A percentile compares a stretch with the other conserved stretches of the same genome.
phyloP scores from a whole-genome alignment of 345 rosid species.

The Corymbia maculata region DNA sequence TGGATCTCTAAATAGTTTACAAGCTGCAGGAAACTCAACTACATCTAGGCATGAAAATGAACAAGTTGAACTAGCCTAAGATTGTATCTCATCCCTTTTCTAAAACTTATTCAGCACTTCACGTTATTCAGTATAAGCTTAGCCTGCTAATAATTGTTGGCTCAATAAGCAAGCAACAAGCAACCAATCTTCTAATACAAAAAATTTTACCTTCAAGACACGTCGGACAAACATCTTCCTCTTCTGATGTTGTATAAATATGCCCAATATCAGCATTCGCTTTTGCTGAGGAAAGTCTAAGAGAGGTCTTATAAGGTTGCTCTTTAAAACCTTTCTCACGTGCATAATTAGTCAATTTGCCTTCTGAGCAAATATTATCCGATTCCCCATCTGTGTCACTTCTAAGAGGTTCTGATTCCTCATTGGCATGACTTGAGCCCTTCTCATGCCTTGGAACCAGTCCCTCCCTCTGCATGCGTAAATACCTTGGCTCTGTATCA shows the following conservation, averaged over 20 bases:
- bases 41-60: background rate
- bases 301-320: constrained; percentile 35
- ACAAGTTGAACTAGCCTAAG: background rate
- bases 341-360: constrained; percentile 53
- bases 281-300: constrained; percentile 42
- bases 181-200: background rate
- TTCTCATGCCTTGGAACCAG: constrained; percentile 69
- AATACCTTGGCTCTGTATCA: constrained; percentile 63
- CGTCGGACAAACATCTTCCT: constrained; percentile 95
- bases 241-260: constrained; percentile 51
- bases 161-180: background rate
- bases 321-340: constrained; percentile 52
- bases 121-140: background rate
- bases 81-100: background rate
- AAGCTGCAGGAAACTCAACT: background rate
- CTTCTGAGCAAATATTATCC: constrained; percentile 42
- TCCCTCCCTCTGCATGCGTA: constrained; percentile 44
- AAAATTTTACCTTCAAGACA: constrained; percentile 81
- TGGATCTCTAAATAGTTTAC: background rate
- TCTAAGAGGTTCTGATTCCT: constrained; percentile 81
- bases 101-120: background rate
- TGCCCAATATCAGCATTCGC: constrained; percentile 26
- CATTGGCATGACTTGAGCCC: constrained; percentile 81
- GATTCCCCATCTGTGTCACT: constrained; percentile 44
- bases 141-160: background rate